A percentile compares a stretch with the other conserved stretches of the same genome.
Evolutionary conservation across 345 rosid genomes (phyloP).

Genomic region (Ailanthus altissimus): DNA sequence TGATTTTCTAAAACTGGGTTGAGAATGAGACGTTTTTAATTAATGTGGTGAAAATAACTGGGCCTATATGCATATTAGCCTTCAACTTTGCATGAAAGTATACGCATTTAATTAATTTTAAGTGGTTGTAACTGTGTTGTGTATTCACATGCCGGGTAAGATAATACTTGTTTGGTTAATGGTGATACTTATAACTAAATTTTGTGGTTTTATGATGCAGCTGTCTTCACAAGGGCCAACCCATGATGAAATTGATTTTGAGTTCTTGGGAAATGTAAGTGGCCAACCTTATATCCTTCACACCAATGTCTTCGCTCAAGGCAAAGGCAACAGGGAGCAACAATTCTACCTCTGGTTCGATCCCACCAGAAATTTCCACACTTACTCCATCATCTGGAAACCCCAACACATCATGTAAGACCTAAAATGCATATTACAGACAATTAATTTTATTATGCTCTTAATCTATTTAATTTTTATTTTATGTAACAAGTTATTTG

Average conservation of each 20-base stretch:
- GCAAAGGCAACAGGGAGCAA: conserved; percentile 70
- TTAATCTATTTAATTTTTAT: no score
- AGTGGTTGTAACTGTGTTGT: neutral
- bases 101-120: neutral
- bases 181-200: no score
- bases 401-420: conserved; percentile 57
- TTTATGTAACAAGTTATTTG: neutral
- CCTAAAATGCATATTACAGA: neutral
- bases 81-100: neutral
- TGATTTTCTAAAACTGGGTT: no score
- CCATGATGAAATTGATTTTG: conserved; percentile 75
- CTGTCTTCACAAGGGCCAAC: conserved; percentile 54
- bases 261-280: conserved; percentile 64
- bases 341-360: conserved; percentile 78
- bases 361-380: conserved; percentile 70
- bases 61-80: no score
- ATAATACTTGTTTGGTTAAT: no score
- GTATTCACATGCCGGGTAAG: neutral
- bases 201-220: conserved; percentile 24
- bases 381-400: conserved; percentile 72
- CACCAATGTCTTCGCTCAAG: conserved; percentile 64
- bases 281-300: conserved; percentile 70
- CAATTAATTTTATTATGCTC: no score
- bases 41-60: no score
- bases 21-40: no score